A percentile compares a stretch with the other conserved stretches of the same genome.
Evolutionary conservation across 1,284 basidiomycete species (phyloP).

Genomic region (Puccinia triticina): DNA sequence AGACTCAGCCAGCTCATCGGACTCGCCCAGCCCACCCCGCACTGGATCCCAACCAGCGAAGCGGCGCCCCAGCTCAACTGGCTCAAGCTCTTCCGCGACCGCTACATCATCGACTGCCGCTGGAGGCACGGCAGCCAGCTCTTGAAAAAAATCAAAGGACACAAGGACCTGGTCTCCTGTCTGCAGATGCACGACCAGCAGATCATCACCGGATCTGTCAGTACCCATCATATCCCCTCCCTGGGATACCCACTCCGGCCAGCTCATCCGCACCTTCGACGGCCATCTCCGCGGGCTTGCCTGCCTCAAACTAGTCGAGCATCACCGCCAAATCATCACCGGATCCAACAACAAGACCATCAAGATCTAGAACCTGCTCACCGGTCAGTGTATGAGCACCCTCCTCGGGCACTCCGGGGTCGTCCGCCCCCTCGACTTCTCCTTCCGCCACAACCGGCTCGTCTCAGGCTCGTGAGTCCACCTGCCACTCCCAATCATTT

Average conservation of each 20-base stretch:
- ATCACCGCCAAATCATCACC: conserved; percentile 73
- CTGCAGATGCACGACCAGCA: conserved; percentile 73
- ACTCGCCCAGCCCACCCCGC: too few relatives aligned
- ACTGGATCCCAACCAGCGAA: not conserved
- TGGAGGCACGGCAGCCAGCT: conserved; percentile 67
- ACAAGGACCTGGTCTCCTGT: conserved; percentile 69
- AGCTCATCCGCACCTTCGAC: conserved; percentile 73
- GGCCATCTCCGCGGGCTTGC: conserved; percentile 83
- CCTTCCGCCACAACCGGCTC: conserved; percentile 70
- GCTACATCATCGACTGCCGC: conserved; percentile 67
- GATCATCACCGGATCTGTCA: conserved; percentile 74
- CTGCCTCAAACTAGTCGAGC: conserved; percentile 81
- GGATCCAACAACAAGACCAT: conserved; percentile 88
- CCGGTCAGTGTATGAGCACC: conserved; percentile 74
- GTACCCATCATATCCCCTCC: conserved; percentile 60
- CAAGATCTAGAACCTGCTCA: conserved; percentile 74
- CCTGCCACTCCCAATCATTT: too few relatives aligned
- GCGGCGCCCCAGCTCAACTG: conserved; percentile 64
- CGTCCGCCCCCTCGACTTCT: conserved; percentile 78
- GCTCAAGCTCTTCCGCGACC: conserved; percentile 66
- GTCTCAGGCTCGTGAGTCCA: conserved; percentile 65
- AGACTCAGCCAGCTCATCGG: too few relatives aligned
- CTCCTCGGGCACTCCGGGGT: conserved; percentile 77
- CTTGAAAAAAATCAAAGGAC: conserved; percentile 60
- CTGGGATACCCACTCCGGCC: conserved; percentile 75